Conservation (phyloP, 768 basidiomycete genomes). For the Mycena polygramma region DNA sequence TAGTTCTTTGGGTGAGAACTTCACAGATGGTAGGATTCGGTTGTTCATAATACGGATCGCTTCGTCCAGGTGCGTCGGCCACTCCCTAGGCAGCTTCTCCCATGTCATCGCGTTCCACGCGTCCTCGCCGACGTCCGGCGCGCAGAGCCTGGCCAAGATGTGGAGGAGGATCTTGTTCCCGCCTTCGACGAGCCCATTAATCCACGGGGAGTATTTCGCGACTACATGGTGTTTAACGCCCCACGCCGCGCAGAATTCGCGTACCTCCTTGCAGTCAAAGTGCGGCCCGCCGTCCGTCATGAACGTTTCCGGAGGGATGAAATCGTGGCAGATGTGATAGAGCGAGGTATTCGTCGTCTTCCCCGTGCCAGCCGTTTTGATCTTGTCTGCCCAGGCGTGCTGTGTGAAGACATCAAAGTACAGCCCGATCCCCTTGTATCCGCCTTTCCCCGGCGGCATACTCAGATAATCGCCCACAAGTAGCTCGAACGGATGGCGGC, state of each 20-base stretch:
- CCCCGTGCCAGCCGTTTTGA: slow-evolving; percentile 11
- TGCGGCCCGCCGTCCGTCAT: slow-evolving; percentile 43
- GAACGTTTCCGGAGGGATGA: too few relatives aligned
- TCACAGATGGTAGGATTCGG: not conserved
- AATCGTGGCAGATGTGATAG: not conserved
- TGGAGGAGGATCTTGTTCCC: slow-evolving; percentile 40
- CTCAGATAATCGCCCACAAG: slow-evolving; percentile 44
- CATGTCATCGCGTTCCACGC: slow-evolving; percentile 15
- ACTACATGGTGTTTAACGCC: slow-evolving; percentile 27
- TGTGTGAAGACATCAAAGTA: slow-evolving; percentile 35
- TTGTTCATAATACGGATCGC: slow-evolving; percentile 37
- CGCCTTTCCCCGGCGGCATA: slow-evolving; percentile 42
- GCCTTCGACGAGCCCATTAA: slow-evolving; percentile 44
- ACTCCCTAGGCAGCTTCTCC: slow-evolving; percentile 35
- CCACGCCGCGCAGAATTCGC: slow-evolving; percentile 28
- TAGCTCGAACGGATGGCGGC: slow-evolving; percentile 44
- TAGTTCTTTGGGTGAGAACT: too few relatives aligned
- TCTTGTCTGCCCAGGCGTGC: slow-evolving; percentile 41
- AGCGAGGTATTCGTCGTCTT: slow-evolving; percentile 13
- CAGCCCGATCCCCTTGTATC: slow-evolving; percentile 32
- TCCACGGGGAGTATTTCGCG: slow-evolving; percentile 44
- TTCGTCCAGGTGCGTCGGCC: slow-evolving; percentile 40
- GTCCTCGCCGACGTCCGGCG: slow-evolving; percentile 37
- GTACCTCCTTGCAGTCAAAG: slow-evolving; percentile 39
- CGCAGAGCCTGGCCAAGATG: slow-evolving; percentile 36